Conservation (phyloP, 768 basidiomycete species). For the Nidularia sp. region DNA sequence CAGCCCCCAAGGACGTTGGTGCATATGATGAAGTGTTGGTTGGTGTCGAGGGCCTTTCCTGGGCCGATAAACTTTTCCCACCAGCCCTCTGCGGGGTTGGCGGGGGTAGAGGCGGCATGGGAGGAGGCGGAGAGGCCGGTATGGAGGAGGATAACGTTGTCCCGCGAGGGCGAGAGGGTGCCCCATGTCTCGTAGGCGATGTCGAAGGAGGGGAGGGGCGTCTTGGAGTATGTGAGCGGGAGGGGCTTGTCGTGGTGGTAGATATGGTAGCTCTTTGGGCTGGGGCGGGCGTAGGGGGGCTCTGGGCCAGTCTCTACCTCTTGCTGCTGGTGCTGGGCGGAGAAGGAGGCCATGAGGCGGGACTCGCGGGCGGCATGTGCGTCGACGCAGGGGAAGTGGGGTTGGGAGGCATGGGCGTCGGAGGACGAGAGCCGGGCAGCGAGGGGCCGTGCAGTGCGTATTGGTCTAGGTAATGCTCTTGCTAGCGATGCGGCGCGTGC, state of each 20-base stretch:
- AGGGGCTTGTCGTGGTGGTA: conserved; percentile 64
- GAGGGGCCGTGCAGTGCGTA: too few species aligned
- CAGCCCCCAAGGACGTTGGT: conserved; percentile 97
- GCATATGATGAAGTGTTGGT: conserved; percentile 90
- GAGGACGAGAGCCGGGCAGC: conserved; percentile 7
- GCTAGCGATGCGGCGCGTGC: too few species aligned
- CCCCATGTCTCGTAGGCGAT: conserved; percentile 99
- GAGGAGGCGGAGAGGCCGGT: conserved; percentile 96
- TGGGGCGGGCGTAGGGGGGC: conserved; percentile 78
- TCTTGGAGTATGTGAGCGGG: conserved; percentile 50
- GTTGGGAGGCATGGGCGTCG: conserved; percentile 7
- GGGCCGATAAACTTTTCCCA: conserved; percentile 99
- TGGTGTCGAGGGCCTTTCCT: conserved; percentile 88
- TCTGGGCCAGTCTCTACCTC: conserved; percentile 62
- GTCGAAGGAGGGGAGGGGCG: conserved; percentile 64
- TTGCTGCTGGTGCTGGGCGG: conserved; percentile 15
- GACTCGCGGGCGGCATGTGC: conserved; percentile 73
- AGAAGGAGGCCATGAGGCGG: conserved; percentile 28
- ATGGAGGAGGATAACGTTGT: conserved; percentile 93
- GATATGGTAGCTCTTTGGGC: conserved; percentile 64
- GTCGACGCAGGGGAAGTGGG: conserved; percentile 74
- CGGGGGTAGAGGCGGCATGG: conserved; percentile 80
- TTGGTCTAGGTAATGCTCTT: too few species aligned
- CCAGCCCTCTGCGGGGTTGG: conserved; percentile 87
- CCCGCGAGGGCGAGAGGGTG: conserved; percentile 64